phyloP scores from a whole-genome alignment of 176 grass and related monocot genomes.

The Triticum timopheevii region DNA sequence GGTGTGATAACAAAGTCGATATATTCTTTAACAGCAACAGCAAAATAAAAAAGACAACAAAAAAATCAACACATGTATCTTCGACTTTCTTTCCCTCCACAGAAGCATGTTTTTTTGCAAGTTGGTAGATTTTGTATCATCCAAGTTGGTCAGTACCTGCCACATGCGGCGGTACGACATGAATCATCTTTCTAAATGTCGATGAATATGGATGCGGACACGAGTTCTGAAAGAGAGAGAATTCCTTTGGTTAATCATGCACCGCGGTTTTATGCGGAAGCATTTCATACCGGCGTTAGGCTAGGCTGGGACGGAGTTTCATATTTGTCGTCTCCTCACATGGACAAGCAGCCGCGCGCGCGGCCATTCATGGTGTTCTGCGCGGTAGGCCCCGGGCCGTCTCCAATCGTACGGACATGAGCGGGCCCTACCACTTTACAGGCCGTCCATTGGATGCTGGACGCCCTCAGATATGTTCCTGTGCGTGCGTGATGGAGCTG shows the following conservation, averaged over 20 bases:
- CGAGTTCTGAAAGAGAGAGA: neutral
- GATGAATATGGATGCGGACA: neutral
- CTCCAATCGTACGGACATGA: conserved; percentile 40
- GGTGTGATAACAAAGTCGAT: neutral
- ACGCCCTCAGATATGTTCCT: conserved; percentile 34
- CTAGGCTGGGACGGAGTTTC: neutral
- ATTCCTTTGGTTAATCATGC: conserved; percentile 1
- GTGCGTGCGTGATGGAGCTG: conserved; percentile 9
- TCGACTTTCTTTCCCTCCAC: neutral
- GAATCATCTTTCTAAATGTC: neutral
- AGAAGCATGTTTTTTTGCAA: neutral
- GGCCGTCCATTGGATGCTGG: conserved; percentile 37
- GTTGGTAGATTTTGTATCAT: neutral
- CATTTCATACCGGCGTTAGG: neutral
- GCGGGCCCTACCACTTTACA: neutral
- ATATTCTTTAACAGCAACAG: neutral
- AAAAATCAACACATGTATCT: neutral
- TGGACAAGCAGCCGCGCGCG: conserved; percentile 8
- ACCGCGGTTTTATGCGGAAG: conserved; percentile 5
- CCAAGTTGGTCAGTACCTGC: neutral
- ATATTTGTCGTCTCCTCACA: conserved; percentile 38
- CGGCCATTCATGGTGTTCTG: neutral
- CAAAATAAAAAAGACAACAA: neutral
- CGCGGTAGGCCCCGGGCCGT: conserved; percentile 27
- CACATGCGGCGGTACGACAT: neutral